These are phyloP conservation scores for Gracilaria gracilis DNA, from an alignment of 23 red algal species.

Conservation along the genomic window DNA sequence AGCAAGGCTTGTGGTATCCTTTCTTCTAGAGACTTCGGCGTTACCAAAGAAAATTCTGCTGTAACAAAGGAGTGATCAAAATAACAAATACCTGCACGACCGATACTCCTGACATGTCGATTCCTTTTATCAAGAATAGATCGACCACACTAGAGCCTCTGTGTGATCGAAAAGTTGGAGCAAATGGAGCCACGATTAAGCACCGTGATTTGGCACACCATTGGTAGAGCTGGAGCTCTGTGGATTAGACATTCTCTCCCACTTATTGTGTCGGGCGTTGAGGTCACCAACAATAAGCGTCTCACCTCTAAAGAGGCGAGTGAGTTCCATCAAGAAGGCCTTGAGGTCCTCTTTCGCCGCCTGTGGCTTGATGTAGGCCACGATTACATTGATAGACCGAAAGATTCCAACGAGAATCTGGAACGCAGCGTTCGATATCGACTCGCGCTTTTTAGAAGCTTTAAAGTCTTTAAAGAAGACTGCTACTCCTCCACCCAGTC, in stretches of 20 bases:
- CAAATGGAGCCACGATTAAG: background rate
- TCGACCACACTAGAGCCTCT: slow-evolving; percentile 33
- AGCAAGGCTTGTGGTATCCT: background rate
- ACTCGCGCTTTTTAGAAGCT: too few relatives aligned
- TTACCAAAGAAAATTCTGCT: background rate
- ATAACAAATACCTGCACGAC: background rate
- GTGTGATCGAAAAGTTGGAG: background rate
- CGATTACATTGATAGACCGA: too few relatives aligned
- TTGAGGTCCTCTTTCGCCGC: background rate
- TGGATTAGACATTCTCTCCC: background rate
- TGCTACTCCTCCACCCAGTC: too few relatives aligned
- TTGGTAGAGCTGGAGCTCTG: background rate
- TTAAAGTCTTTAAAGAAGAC: too few relatives aligned
- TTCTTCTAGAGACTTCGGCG: background rate
- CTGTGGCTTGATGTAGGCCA: background rate
- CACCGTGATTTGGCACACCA: background rate
- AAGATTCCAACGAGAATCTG: too few relatives aligned
- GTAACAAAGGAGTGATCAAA: background rate
- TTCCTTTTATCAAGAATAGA: background rate
- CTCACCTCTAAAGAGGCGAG: background rate
- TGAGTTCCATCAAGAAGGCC: background rate
- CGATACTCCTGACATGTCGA: background rate
- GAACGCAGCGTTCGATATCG: background rate
- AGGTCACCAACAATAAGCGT: background rate
- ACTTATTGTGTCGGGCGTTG: background rate